These are phyloP conservation scores for Paecilomyces sp. DNA, from an alignment of 2,329 filamentous ascomycete species.

Conservation along the genomic window DNA sequence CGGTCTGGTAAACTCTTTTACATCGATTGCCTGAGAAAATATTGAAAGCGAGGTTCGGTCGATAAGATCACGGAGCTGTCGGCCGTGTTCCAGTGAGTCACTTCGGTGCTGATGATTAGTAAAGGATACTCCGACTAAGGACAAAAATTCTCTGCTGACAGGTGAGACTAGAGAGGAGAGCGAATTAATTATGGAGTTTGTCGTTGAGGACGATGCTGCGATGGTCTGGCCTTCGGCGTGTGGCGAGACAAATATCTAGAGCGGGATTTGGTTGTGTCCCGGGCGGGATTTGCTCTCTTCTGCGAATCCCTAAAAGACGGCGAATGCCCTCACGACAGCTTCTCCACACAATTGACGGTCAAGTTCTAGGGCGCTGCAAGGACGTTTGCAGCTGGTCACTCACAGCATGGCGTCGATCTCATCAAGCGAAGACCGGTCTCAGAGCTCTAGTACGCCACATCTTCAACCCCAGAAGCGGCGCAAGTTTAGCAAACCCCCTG, in stretches of 20 bases:
- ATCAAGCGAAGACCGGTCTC: background rate
- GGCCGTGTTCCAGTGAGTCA: too few relatives aligned
- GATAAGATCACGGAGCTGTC: too few relatives aligned
- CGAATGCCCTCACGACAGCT: background rate
- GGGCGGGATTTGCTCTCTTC: background rate
- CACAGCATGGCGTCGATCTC: background rate
- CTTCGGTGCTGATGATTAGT: too few relatives aligned
- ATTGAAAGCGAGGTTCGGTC: too few relatives aligned
- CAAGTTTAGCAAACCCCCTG: conserved; percentile 30
- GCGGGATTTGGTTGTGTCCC: background rate
- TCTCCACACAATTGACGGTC: background rate
- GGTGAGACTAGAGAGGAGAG: background rate
- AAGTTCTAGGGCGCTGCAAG: background rate
- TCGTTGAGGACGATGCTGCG: background rate
- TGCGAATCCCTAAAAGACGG: background rate
- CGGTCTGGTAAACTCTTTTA: too few relatives aligned
- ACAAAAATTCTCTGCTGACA: too few relatives aligned
- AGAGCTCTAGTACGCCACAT: background rate
- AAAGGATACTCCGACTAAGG: too few relatives aligned
- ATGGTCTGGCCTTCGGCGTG: background rate
- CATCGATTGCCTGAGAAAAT: too few relatives aligned
- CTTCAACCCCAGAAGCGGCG: background rate
- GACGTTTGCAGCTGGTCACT: background rate
- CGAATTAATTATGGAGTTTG: background rate
- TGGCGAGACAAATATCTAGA: background rate